A percentile compares a stretch with the other conserved stretches of the same genome.
Conservation (phyloP, 1,139 yeast species). For the Taiozyma onychis region DNA sequence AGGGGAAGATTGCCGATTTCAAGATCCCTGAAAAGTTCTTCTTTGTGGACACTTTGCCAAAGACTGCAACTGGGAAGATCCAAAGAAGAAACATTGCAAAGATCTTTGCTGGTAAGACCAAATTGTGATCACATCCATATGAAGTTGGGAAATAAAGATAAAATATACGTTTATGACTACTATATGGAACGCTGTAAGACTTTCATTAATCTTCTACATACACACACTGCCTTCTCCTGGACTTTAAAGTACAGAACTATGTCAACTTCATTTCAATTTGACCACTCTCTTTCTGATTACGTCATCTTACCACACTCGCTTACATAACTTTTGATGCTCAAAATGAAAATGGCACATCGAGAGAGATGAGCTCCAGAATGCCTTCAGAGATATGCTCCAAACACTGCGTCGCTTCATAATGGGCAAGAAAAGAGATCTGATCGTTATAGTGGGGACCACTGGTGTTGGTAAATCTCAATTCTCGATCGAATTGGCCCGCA, state of each 20-base stretch:
- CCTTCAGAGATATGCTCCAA: not conserved
- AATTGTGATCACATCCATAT: constrained; percentile 21
- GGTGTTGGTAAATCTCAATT: constrained; percentile 95
- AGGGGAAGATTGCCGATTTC: constrained; percentile 42
- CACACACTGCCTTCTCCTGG: no score
- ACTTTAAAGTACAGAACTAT: no score
- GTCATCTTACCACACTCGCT: no score
- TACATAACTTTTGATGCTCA: not conserved
- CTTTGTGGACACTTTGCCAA: constrained; percentile 57
- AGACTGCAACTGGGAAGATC: constrained; percentile 68
- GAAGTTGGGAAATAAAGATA: not conserved
- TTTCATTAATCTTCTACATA: no score
- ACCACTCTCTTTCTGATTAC: no score
- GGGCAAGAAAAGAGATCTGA: not conserved
- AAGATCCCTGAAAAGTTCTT: constrained; percentile 52
- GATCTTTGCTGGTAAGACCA: constrained; percentile 32
- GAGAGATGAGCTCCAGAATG: not conserved
- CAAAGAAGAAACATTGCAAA: constrained; percentile 56
- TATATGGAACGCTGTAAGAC: no score
- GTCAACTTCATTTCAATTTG: no score
- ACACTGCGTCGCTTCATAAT: not conserved
- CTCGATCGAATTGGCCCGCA: constrained; percentile 72
- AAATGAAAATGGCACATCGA: not conserved
- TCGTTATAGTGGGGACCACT: constrained; percentile 85
- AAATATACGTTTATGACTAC: no score